Percentiles rank a stretch among this genome's conserved stretches.
Conservation (phyloP, 2,329 filamentous ascomycete genomes). For the Aspergillus sojae region DNA sequence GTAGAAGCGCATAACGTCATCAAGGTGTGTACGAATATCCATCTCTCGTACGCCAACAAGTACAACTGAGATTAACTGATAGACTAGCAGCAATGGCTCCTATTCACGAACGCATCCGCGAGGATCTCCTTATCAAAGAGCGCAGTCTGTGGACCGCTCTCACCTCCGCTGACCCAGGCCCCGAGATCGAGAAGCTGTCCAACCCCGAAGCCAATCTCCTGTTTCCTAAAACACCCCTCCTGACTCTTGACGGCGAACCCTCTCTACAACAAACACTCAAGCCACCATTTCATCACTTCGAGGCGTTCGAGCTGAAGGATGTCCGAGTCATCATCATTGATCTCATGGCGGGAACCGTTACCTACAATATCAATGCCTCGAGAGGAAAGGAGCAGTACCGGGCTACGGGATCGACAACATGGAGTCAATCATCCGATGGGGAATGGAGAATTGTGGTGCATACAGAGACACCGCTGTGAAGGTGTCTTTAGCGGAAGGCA, state of each 20-base stretch:
- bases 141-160: constrained; percentile 42
- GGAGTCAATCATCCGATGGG: constrained; percentile 41
- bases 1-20: neutral
- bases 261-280: constrained; percentile 28
- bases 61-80: neutral
- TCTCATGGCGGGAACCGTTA: constrained; percentile 39
- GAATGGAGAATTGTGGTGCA: constrained; percentile 42
- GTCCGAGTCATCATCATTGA: constrained; percentile 38
- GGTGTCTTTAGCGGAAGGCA: neutral
- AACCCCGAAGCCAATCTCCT: constrained; percentile 35
- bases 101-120: constrained; percentile 41
- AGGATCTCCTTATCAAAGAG: constrained; percentile 39
- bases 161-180: constrained; percentile 39
- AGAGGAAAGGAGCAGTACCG: constrained; percentile 29
- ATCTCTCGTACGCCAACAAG: too few species aligned
- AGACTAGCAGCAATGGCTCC: constrained; percentile 29
- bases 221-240: constrained; percentile 35
- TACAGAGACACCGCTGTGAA: constrained; percentile 36
- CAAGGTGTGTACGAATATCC: neutral
- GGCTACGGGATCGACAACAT: constrained; percentile 37
- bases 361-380: constrained; percentile 35
- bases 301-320: constrained; percentile 33
- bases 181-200: constrained; percentile 37
- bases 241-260: constrained; percentile 32
- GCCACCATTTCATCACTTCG: constrained; percentile 40